Evolutionary conservation across 2,329 filamentous ascomycete species (phyloP).

Genomic region (Beauveria scarabaeidicola): DNA sequence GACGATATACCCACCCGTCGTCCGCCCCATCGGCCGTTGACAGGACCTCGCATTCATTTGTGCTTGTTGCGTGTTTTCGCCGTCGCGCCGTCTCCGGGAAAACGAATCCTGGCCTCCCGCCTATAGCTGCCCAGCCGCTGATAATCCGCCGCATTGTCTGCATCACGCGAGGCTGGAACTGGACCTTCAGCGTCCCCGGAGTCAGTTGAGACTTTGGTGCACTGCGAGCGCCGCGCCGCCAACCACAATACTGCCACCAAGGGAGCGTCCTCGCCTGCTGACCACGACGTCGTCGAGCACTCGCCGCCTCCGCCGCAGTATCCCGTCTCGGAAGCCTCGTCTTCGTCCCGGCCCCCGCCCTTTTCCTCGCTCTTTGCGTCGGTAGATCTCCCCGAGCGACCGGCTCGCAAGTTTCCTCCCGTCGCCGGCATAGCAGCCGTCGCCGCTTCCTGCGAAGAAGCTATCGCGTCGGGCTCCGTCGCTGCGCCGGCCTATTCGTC

Average conservation of each 20-base stretch:
- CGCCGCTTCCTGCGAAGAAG: constrained; percentile 17
- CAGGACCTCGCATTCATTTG: neutral
- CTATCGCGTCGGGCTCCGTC: constrained; percentile 28
- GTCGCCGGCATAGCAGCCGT: neutral
- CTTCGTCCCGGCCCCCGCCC: constrained; percentile 45
- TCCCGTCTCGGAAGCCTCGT: constrained; percentile 45
- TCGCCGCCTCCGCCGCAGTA: constrained; percentile 51
- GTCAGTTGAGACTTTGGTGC: constrained; percentile 23
- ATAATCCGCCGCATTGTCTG: constrained; percentile 31
- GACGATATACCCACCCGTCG: neutral
- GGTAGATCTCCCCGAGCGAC: constrained; percentile 28
- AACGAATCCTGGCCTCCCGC: neutral
- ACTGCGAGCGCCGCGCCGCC: constrained; percentile 14
- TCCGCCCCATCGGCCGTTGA: neutral
- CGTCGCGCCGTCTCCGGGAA: neutral
- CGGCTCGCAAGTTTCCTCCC: constrained; percentile 22
- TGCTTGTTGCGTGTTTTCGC: neutral
- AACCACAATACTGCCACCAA: constrained; percentile 17
- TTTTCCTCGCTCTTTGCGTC: constrained; percentile 53
- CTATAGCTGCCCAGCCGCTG: neutral
- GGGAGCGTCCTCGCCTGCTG: constrained; percentile 15
- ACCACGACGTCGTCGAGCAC: constrained; percentile 24
- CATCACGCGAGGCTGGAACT: constrained; percentile 23
- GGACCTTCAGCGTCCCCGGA: constrained; percentile 29
- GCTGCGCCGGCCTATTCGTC: constrained; percentile 48